phyloP scores from a whole-genome alignment of 371 early-diverging fungal genomes.

The Entomophthora muscae region DNA sequence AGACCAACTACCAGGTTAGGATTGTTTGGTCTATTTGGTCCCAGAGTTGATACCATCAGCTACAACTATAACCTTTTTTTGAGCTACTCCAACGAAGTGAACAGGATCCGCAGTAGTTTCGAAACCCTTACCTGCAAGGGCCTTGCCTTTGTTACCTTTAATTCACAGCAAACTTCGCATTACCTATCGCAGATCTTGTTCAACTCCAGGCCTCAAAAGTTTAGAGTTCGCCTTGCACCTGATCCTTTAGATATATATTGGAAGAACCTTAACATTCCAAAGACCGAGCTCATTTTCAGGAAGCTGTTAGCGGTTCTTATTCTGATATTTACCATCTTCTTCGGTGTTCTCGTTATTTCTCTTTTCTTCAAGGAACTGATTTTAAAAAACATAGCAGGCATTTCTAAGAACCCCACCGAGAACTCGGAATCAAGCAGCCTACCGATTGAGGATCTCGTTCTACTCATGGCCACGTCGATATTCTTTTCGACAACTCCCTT shows the following conservation, averaged over 20 bases:
- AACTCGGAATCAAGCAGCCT: too few relatives aligned
- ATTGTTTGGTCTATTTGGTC: slow-evolving; percentile 17
- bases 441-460: too few relatives aligned
- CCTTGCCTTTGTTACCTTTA: slow-evolving; percentile 37
- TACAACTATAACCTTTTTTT: slow-evolving; percentile 15
- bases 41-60: slow-evolving; percentile 18
- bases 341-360: slow-evolving; percentile 47
- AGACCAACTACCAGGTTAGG: slow-evolving; percentile 15
- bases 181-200: not conserved
- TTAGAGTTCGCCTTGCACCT: slow-evolving; percentile 56
- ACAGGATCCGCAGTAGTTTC: not conserved
- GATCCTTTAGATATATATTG: slow-evolving; percentile 85
- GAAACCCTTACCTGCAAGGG: slow-evolving; percentile 14
- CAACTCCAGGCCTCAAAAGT: slow-evolving; percentile 22
- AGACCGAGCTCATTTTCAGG: slow-evolving; percentile 23
- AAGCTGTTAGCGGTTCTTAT: slow-evolving; percentile 26
- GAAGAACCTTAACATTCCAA: slow-evolving; percentile 49
- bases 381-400: too few relatives aligned
- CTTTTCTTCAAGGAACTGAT: slow-evolving; percentile 48
- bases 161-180: slow-evolving; percentile 17
- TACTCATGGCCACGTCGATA: slow-evolving; percentile 22
- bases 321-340: slow-evolving; percentile 35
- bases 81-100: slow-evolving; percentile 20
- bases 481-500: slow-evolving; percentile 44
- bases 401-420: too few relatives aligned